Conservation (phyloP, 139 green algal species). For the Tetradesmus lagerheimii region DNA sequence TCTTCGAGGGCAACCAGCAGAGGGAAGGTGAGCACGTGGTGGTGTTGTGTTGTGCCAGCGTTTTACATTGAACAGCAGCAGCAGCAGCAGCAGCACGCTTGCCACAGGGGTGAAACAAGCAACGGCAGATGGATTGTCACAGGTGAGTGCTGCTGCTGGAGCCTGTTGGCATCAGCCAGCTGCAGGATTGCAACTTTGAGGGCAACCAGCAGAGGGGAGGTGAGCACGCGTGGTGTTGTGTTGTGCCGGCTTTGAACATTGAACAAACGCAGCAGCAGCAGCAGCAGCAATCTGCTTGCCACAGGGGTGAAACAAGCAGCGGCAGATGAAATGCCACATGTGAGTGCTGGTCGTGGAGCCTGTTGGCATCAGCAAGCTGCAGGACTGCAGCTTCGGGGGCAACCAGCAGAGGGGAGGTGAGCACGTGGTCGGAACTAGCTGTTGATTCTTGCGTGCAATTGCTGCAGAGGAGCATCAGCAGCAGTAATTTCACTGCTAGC, state of each 20-base stretch:
- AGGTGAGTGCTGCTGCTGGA: background rate
- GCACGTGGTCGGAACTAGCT: too few relatives aligned
- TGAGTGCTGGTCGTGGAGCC: conserved; percentile 33
- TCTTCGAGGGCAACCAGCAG: background rate
- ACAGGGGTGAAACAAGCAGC: too few relatives aligned
- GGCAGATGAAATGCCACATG: too few relatives aligned
- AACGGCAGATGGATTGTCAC: background rate
- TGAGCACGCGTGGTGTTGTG: background rate
- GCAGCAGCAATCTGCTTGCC: too few relatives aligned
- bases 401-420: background rate
- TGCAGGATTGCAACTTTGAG: background rate
- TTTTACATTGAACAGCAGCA: background rate
- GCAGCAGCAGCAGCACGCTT: background rate
- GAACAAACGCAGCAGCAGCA: too few relatives aligned
- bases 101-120: background rate
- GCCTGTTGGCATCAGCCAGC: conserved; percentile 20
- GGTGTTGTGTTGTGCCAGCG: background rate
- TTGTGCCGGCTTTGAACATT: too few relatives aligned
- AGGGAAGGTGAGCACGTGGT: background rate
- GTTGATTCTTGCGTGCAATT: too few relatives aligned
- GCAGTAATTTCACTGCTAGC: too few relatives aligned
- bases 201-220: background rate
- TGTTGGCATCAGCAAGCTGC: conserved; percentile 17
- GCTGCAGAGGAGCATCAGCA: too few relatives aligned
- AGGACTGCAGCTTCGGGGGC: background rate